Conservation (phyloP, 2,329 filamentous ascomycete species). For the Biscogniauxia sp. region DNA sequence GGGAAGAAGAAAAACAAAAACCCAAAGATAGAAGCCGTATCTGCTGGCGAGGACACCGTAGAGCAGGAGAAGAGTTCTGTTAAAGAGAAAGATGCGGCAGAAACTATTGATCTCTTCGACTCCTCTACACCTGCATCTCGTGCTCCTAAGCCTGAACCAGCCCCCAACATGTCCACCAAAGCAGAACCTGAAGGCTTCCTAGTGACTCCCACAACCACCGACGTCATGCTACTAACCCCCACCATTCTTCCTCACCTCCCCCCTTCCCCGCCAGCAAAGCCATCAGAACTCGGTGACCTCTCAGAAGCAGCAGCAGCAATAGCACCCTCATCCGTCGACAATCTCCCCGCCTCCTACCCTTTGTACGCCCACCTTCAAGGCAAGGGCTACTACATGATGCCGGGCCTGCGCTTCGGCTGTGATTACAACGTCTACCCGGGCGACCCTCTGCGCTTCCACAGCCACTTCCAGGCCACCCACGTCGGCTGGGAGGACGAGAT, state of each 20-base stretch:
- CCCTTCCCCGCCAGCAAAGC: slow-evolving; percentile 1
- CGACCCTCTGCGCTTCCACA: slow-evolving; percentile 91
- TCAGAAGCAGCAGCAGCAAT: neutral
- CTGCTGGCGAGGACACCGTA: neutral
- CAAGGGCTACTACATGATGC: slow-evolving; percentile 81
- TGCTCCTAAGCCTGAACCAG: neutral
- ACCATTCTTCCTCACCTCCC: neutral
- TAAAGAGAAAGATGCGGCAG: slow-evolving; percentile 9
- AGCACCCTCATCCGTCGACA: slow-evolving; percentile 11
- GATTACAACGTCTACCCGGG: slow-evolving; percentile 94
- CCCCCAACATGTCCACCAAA: neutral
- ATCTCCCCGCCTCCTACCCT: slow-evolving; percentile 58
- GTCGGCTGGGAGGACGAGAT: slow-evolving; percentile 87
- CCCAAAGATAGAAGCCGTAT: neutral
- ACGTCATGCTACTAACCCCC: slow-evolving; percentile 25
- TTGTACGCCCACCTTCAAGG: slow-evolving; percentile 79
- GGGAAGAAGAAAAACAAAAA: slow-evolving; percentile 7
- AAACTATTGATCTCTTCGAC: slow-evolving; percentile 18
- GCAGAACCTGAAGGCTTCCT: slow-evolving; percentile 17
- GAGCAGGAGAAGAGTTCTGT: slow-evolving; percentile 6
- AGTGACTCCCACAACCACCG: slow-evolving; percentile 41
- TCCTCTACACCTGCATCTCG: slow-evolving; percentile 9
- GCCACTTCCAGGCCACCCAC: slow-evolving; percentile 85
- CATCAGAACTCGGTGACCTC: neutral
- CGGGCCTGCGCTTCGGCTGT: slow-evolving; percentile 90